These are phyloP conservation scores for Grosmannia serpens DNA, from an alignment of 2,329 filamentous ascomycete species.

Conservation along the genomic window DNA sequence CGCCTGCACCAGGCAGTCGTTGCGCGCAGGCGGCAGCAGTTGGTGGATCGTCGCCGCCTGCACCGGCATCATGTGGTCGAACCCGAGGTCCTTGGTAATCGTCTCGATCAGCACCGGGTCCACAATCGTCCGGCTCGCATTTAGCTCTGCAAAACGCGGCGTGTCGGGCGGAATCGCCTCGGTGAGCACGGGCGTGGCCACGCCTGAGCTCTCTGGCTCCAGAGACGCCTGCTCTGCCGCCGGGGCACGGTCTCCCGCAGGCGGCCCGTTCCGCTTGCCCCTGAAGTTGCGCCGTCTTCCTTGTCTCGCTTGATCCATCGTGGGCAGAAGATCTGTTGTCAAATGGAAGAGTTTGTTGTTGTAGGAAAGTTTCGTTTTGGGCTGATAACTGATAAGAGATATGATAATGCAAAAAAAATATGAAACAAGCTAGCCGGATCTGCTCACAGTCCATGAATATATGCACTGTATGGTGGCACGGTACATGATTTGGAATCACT, in stretches of 20 bases:
- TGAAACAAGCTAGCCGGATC: too few species aligned
- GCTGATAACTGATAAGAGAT: constrained; percentile 5
- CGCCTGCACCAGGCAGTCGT: constrained; percentile 61
- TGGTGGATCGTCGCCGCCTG: constrained; percentile 39
- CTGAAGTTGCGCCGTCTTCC: background rate
- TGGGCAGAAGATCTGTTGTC: background rate
- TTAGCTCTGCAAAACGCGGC: constrained; percentile 34
- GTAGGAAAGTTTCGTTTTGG: background rate
- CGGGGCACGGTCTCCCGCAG: background rate
- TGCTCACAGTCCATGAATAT: too few species aligned
- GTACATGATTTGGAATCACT: too few species aligned
- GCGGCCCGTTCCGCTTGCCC: background rate
- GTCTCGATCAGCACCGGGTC: constrained; percentile 35
- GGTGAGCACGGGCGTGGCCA: constrained; percentile 23
- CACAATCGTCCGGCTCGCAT: constrained; percentile 25
- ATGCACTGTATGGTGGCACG: too few species aligned
- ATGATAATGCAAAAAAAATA: background rate
- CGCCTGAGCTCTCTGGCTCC: background rate
- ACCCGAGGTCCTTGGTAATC: constrained; percentile 36
- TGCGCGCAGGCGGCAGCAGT: constrained; percentile 31
- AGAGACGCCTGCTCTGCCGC: background rate
- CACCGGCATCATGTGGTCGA: constrained; percentile 42
- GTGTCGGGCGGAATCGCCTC: constrained; percentile 30
- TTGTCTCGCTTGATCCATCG: constrained; percentile 1
- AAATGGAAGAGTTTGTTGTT: background rate